Evolutionary conservation across 1,284 basidiomycete species (phyloP).

Genomic region (Fomitopsis pinicola): DNA sequence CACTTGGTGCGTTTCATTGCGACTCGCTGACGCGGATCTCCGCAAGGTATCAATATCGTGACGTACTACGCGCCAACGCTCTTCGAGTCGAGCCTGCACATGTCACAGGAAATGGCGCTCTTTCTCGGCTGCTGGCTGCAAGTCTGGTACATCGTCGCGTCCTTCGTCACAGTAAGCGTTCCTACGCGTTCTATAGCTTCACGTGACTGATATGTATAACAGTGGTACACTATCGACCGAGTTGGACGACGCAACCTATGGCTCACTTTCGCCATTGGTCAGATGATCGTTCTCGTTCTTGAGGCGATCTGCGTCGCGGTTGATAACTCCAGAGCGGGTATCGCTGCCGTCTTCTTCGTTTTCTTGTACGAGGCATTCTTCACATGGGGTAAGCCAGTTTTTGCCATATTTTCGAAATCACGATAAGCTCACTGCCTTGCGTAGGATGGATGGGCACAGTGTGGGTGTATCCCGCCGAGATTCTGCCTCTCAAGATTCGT

Average conservation of each 20-base stretch:
- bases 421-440: background rate
- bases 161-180: constrained; percentile 12
- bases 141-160: constrained; percentile 18
- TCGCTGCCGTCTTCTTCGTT: constrained; percentile 10
- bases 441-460: constrained; percentile 12
- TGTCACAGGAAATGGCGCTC: constrained; percentile 9
- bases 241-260: constrained; percentile 10
- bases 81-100: constrained; percentile 8
- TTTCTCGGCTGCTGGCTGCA: constrained; percentile 12
- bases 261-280: constrained; percentile 8
- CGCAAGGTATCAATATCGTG: constrained; percentile 10
- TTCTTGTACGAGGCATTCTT: constrained; percentile 10
- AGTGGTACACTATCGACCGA: constrained; percentile 13
- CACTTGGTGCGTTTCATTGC: background rate
- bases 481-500: constrained; percentile 11
- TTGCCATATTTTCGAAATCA: background rate
- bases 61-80: constrained; percentile 12
- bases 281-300: constrained; percentile 5
- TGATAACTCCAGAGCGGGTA: constrained; percentile 1
- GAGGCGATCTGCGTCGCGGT: constrained; percentile 8
- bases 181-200: background rate
- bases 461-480: constrained; percentile 12
- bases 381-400: constrained; percentile 6
- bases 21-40: background rate
- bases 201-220: constrained; percentile 28